A percentile compares a stretch with the other conserved stretches of the same genome.
phyloP scores from a whole-genome alignment of 2,329 filamentous ascomycete genomes.

The Paradendryphiella salina region DNA sequence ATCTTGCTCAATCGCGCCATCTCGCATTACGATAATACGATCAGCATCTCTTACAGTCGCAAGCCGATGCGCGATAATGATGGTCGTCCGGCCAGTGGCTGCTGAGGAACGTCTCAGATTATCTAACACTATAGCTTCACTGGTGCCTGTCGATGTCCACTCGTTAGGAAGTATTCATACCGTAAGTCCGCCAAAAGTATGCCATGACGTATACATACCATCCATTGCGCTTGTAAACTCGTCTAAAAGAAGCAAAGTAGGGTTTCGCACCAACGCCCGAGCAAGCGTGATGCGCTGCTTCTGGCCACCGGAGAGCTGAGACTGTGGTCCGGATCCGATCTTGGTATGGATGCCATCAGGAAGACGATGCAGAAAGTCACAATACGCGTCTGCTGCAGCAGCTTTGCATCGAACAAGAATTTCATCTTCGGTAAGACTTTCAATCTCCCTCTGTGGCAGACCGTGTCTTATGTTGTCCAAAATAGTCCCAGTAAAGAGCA shows the following conservation, averaged over 20 bases:
- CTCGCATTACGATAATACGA: slow-evolving; percentile 44
- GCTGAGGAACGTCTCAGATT: slow-evolving; percentile 38
- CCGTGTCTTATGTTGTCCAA: slow-evolving; percentile 45
- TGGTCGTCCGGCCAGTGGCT: slow-evolving; percentile 36
- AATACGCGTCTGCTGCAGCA: slow-evolving; percentile 61
- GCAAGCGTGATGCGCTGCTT: slow-evolving; percentile 47
- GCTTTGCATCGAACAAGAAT: slow-evolving; percentile 51
- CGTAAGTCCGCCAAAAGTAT: not conserved
- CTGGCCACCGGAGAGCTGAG: slow-evolving; percentile 45
- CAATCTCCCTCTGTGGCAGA: slow-evolving; percentile 21
- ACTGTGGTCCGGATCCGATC: slow-evolving; percentile 40
- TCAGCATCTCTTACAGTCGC: slow-evolving; percentile 46
- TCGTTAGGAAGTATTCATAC: not conserved
- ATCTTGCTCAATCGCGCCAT: slow-evolving; percentile 38
- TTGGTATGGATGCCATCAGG: slow-evolving; percentile 42
- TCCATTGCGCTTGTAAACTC: slow-evolving; percentile 45
- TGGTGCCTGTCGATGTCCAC: slow-evolving; percentile 14
- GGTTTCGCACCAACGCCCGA: slow-evolving; percentile 41
- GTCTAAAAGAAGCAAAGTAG: slow-evolving; percentile 41
- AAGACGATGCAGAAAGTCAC: slow-evolving; percentile 43
- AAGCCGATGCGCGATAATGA: slow-evolving; percentile 45
- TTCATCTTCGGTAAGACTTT: slow-evolving; percentile 38
- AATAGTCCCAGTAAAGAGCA: slow-evolving; percentile 43
- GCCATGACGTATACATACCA: slow-evolving; percentile 6
- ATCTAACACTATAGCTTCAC: slow-evolving; percentile 40